Conservation (phyloP, 2,329 filamentous ascomycete genomes). For the Orbilia blumenaviensis region DNA sequence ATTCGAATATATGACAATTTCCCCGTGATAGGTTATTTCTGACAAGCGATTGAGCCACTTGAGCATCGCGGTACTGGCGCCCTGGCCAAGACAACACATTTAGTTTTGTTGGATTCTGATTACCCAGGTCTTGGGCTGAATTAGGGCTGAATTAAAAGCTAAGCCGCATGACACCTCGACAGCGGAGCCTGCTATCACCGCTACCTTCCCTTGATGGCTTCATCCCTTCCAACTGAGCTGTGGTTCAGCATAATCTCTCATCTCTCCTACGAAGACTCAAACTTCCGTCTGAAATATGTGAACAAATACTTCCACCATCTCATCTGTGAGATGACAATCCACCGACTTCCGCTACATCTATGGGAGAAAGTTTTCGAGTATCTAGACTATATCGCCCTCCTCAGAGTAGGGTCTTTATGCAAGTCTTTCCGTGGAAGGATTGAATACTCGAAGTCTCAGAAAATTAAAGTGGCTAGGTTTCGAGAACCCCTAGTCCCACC, state of each 20-base stretch:
- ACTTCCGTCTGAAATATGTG: neutral
- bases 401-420: neutral
- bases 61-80: too few species aligned
- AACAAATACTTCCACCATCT: neutral
- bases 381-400: neutral
- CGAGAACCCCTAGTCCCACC: neutral
- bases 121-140: too few species aligned
- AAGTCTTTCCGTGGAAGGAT: neutral
- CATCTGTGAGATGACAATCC: neutral
- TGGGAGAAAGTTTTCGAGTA: constrained; percentile 13
- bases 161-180: too few species aligned
- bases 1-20: too few species aligned
- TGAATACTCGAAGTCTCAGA: neutral
- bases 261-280: neutral
- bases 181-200: too few species aligned
- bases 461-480: neutral
- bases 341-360: neutral
- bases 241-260: constrained; percentile 2
- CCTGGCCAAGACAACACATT: too few species aligned
- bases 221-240: neutral
- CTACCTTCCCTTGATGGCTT: neutral
- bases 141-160: too few species aligned
- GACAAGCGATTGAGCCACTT: too few species aligned
- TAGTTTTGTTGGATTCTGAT: too few species aligned
- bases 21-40: too few species aligned